Percentiles rank a stretch among this genome's conserved stretches.
These are phyloP conservation scores for Lathyrus aphaca DNA, from an alignment of 306 rosid genomes.

Conservation along the genomic window DNA sequence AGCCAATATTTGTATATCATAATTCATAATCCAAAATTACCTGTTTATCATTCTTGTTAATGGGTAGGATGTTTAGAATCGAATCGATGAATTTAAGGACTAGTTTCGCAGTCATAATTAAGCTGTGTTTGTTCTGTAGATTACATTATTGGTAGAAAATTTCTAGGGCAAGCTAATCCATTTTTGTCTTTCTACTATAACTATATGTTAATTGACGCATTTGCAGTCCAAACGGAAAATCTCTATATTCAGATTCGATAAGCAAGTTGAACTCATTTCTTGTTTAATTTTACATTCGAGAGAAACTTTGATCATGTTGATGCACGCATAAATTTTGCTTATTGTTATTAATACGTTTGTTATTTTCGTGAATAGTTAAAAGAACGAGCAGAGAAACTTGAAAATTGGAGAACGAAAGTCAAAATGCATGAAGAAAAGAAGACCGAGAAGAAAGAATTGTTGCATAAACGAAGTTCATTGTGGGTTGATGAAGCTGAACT, in stretches of 20 bases:
- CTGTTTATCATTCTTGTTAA: background rate
- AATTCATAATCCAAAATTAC: too few species aligned
- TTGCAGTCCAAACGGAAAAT: background rate
- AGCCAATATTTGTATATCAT: background rate
- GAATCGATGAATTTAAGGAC: background rate
- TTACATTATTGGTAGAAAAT: background rate
- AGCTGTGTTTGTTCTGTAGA: background rate
- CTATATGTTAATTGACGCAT: slow-evolving; percentile 6
- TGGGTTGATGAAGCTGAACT: slow-evolving; percentile 69
- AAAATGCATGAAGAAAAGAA: slow-evolving; percentile 57
- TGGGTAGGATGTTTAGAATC: background rate
- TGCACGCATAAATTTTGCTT: background rate
- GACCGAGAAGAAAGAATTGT: slow-evolving; percentile 56
- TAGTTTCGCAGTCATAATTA: slow-evolving; percentile 9
- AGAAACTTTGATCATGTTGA: slow-evolving; percentile 1
- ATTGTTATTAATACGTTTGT: slow-evolving; percentile 14
- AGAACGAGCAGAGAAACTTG: slow-evolving; percentile 80
- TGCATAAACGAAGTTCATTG: slow-evolving; percentile 59
- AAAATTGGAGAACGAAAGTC: slow-evolving; percentile 71
- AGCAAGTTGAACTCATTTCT: slow-evolving; percentile 13
- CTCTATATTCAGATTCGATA: background rate
- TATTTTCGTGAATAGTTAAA: slow-evolving; percentile 52
- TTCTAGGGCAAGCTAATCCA: background rate
- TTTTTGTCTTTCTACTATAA: slow-evolving; percentile 11
- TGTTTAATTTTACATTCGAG: background rate